Base-by-base conservation (phyloP, 148 eudicot genomes). In the Oxyria digyna region DNA sequence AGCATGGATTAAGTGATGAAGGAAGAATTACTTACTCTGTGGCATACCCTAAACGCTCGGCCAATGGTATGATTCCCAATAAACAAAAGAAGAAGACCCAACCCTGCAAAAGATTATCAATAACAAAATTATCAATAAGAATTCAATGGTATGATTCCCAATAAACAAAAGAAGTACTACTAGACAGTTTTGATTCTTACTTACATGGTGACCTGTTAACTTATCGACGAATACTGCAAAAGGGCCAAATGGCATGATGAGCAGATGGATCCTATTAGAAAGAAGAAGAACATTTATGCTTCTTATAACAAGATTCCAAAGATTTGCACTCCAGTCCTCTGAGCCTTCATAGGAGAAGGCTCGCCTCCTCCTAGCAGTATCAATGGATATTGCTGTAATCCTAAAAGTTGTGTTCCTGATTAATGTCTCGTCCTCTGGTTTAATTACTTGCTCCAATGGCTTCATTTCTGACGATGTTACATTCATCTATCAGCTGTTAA, bases 1-100 rank as follows among this genome's bases (percentile, higher is more conserved):
- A 11, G 6, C 23, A 23, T 24, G 15, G 26, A 23, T 54, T 32
- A 54, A 54, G 62, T 3, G 21, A 42, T 42, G 46, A 42, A 42
- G 13, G 46, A 73, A 71, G 23, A 72, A 49, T 17, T 59, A 21
- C 96, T 78, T 85, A 89, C 96, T 87, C 94, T 62, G 97, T 89
- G 62, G 85, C 87, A 80, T 87, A 92, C 38, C 97, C 97, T 75
- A 92, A 77, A 35, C 96, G 91, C 81, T 89, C 98, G 0, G 96
- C 98, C 70, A 89, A 85, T 64, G 98, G 94, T 63, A 84, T 75
- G 73, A 92, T 89, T 13, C 98, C 98, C 67, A 92, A 26, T 75
- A 89, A 83, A 78, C 89, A 84, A 78, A 85, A 87, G 75, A 87
- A 84, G 81, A 92, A 89, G 38, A 86, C 95, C 94, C 87, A 89